Evolutionary conservation across 495 filamentous ascomycete genomes (phyloP), one percentile per base, ranked within the genome.

Genomic region (Annulohypoxylon nitens): DNA sequence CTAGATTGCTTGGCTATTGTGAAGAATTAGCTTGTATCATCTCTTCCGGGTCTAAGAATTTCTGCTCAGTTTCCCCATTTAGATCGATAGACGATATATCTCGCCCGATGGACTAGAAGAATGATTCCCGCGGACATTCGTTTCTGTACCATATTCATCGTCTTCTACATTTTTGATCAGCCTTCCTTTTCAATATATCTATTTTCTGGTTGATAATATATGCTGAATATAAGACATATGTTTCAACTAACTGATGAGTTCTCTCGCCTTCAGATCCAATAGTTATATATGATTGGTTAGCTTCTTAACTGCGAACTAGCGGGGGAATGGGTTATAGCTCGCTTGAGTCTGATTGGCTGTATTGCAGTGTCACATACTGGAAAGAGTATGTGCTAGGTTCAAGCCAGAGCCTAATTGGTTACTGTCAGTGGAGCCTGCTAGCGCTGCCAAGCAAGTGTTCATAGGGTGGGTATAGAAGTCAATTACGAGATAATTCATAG

Each of bases 351-450:
- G 25, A 54, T 54, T 54, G 50, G 50, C 25, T 54, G 25, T n/a
- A 54, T 54, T 0, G 7, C 11, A 4, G 23, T 54, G 12, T 30
- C 25, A 54, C 50, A 54, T 54, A 26, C 50, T 33, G 25, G 10
- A 54, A 54, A n/a, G 50, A n/a, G 50, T 33, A 54, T 54, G 11
- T 16, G 25, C 14, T 54, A 33, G 25, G 25, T 4, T 7, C 12
- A n/a, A 54, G 25, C 25, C n/a, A 33, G 3, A 30, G 50, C n/a
- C 50, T 54, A 4, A 54, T 54, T 54, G 50, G 50, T n/a, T n/a
- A 30, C 7, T 54, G 9, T 11, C 16, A 9, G 25, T 54, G 50
- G 50, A 54, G 25, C 25, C 6, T 30, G 3, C 4, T 33, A 33
- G 25, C 6, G 50, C 12, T 54, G 39, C 39, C 39, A 43, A 43